Base-by-base conservation (phyloP, 805 yeast genomes). In the Kuraishia molischiana region DNA sequence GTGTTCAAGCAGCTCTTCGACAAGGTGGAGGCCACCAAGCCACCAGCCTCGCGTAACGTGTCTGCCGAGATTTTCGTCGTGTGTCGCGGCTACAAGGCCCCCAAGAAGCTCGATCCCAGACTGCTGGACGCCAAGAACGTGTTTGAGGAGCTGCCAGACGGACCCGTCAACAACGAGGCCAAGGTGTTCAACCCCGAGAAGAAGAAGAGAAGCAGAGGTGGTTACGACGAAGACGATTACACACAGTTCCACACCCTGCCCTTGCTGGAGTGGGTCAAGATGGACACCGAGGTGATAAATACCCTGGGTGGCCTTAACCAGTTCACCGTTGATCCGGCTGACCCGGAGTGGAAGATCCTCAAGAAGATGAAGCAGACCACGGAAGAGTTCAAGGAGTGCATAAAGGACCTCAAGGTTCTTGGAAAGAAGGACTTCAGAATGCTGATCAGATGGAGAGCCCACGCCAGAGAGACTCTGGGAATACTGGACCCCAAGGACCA, bases 61-160 rank as follows among this genome's bases (percentile, higher is more conserved):
- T 90, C 97, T 56, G 99, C 99, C 2, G 99, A 92, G 69, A 92
- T 92, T 53, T 92, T 92, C 55, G 98, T 92, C 34, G 97, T 89
- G 28, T 92, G 99, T 63, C 79, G 79, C 58, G 94, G 94, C 10
- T 92, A 84, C 67, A 90, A 89, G 59, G 96, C 97, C 11, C 98
- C 99, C 35, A 85, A 89, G 58, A 86, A 83, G 56, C 60, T 92
- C 44, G 99, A 92, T 62, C 96, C 97, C 35, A 75, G 95, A 52
- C 67, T 92, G 40, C 66, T 92, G 43, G 98, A 92, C 57, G 85
- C 97, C 13, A 84, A 74, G 53, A 87, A 84, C 54, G 97, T 92
- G 17, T 92, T 92, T 53, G 97, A 90, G 62, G 98, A 92, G 58
- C 63, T 92, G 40, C 79, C 78, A 14, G 85, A 72, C 38, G 79